Conservation (phyloP, 2,329 filamentous ascomycete species). For the Ascochyta koolunga region DNA sequence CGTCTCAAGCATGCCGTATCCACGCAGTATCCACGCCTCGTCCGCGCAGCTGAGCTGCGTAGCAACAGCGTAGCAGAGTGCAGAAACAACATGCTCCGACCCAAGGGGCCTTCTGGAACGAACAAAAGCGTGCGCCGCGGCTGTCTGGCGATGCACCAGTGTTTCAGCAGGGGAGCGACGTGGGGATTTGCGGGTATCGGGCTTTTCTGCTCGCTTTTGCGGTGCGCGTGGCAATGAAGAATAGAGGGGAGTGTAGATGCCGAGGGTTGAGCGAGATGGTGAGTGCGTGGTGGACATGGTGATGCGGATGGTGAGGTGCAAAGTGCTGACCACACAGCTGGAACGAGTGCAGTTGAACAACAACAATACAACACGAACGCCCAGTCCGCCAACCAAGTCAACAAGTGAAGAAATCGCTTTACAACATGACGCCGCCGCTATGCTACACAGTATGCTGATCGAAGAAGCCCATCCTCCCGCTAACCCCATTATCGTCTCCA, state of each 20-base stretch:
- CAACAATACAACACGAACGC: not conserved
- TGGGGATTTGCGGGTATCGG: constrained; percentile 5
- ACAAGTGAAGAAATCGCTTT: constrained; percentile 2
- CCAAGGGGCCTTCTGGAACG: constrained; percentile 14
- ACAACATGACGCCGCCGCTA: constrained; percentile 17
- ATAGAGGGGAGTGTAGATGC: not conserved
- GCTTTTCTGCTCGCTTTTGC: not conserved
- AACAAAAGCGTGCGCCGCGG: constrained; percentile 1
- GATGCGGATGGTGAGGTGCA: not conserved
- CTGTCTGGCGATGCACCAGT: constrained; percentile 14
- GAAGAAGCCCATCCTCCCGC: not conserved
- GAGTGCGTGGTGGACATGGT: not conserved
- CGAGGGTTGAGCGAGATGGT: not conserved
- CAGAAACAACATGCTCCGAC: constrained; percentile 7
- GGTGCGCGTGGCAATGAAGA: not conserved
- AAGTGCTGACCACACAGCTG: too few species aligned
- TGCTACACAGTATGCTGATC: constrained; percentile 13
- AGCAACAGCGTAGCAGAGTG: constrained; percentile 1
- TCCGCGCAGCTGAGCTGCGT: constrained; percentile 9
- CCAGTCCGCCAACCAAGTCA: constrained; percentile 4
- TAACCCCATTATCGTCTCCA: constrained; percentile 1
- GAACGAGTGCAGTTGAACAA: too few species aligned
- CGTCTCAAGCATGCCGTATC: constrained; percentile 10
- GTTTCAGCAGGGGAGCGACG: constrained; percentile 11
- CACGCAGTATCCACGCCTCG: too few species aligned